Percentiles rank a stretch among this genome's conserved stretches.
Evolutionary conservation across 2,329 filamentous ascomycete species (phyloP).

Genomic region (Fusarium sp.): DNA sequence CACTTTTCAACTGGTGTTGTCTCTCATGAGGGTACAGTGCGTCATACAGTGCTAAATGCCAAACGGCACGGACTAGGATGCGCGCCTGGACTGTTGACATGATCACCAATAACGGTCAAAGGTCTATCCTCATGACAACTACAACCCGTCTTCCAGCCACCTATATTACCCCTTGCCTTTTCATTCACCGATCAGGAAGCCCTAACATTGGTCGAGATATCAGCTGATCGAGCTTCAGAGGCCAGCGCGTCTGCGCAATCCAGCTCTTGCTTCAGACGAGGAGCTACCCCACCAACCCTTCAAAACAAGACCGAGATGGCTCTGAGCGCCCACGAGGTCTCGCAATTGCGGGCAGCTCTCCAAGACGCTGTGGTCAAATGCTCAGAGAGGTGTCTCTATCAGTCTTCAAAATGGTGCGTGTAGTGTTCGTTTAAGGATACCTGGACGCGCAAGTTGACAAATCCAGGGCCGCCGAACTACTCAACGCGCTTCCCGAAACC

Average conservation of each 20-base stretch:
- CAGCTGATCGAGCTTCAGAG: neutral
- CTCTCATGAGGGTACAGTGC: constrained; percentile 13
- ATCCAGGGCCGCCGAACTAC: constrained; percentile 90
- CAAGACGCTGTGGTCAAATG: constrained; percentile 91
- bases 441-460: constrained; percentile 26
- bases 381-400: constrained; percentile 94
- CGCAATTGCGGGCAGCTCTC: constrained; percentile 77
- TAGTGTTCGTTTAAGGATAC: neutral
- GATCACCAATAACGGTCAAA: constrained; percentile 18
- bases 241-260: constrained; percentile 12
- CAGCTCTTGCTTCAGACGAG: constrained; percentile 4
- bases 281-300: constrained; percentile 27
- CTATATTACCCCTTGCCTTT: neutral
- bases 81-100: constrained; percentile 25
- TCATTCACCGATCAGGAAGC: neutral
- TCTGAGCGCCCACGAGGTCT: constrained; percentile 66
- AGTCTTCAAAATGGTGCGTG: constrained; percentile 91
- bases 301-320: constrained; percentile 58
- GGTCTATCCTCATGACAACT: constrained; percentile 33
- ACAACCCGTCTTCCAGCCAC: neutral
- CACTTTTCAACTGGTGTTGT: neutral
- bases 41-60: neutral
- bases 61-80: neutral
- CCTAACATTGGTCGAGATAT: neutral
- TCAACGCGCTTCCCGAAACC: constrained; percentile 80